Evolutionary conservation across 1,284 basidiomycete genomes (phyloP).

Genomic region (Ustilago nuda): DNA sequence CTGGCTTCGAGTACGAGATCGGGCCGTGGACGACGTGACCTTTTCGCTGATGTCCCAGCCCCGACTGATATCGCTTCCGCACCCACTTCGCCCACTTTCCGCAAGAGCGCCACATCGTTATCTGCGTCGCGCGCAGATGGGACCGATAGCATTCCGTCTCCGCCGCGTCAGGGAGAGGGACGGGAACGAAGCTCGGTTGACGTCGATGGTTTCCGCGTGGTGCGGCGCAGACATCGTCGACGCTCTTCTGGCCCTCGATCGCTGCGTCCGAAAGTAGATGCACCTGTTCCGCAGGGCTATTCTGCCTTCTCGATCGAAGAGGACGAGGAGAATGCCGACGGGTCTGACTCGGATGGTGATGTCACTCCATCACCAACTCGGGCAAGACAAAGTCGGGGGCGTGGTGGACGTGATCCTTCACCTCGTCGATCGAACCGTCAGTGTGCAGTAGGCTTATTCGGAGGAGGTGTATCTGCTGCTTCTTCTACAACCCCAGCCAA

Average conservation of each 20-base stretch:
- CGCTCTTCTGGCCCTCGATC: slow-evolving; percentile 35
- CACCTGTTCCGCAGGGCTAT: slow-evolving; percentile 51
- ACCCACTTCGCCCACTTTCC: slow-evolving; percentile 42
- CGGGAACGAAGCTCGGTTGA: slow-evolving; percentile 17
- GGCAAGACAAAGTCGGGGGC: slow-evolving; percentile 9
- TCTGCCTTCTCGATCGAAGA: slow-evolving; percentile 50
- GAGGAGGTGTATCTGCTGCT: slow-evolving; percentile 26
- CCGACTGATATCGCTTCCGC: slow-evolving; percentile 46
- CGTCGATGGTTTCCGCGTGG: slow-evolving; percentile 48
- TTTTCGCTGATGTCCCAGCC: slow-evolving; percentile 22
- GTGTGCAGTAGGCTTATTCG: slow-evolving; percentile 58
- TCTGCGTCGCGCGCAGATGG: slow-evolving; percentile 37
- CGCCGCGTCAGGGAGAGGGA: slow-evolving; percentile 1
- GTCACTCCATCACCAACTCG: slow-evolving; percentile 23
- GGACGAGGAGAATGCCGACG: slow-evolving; percentile 20
- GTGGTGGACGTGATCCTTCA: slow-evolving; percentile 33
- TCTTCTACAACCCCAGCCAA: background rate
- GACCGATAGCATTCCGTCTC: slow-evolving; percentile 20
- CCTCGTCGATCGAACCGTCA: slow-evolving; percentile 47
- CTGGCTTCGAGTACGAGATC: background rate
- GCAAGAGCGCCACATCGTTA: slow-evolving; percentile 7
- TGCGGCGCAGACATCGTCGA: slow-evolving; percentile 37
- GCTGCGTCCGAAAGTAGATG: slow-evolving; percentile 57
- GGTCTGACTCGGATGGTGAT: slow-evolving; percentile 31
- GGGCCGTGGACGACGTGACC: slow-evolving; percentile 7